Percentiles rank a stretch among this genome's conserved stretches.
These are phyloP conservation scores for Parathielavia hyrcaniae DNA, from an alignment of 495 filamentous ascomycete genomes.

Conservation along the genomic window DNA sequence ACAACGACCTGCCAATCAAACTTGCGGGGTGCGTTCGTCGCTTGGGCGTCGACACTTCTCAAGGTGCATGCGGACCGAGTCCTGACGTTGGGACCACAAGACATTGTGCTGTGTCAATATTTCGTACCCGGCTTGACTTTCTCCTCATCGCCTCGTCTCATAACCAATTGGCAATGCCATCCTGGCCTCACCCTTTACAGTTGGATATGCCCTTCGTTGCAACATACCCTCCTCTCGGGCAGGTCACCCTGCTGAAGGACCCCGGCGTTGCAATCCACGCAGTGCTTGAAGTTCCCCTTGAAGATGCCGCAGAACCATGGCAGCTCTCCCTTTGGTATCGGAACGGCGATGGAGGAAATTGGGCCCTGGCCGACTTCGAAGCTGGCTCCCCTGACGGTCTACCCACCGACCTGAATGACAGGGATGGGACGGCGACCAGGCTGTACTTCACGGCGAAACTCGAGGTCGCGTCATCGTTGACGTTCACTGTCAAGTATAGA, in stretches of 20 bases:
- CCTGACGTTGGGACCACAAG: background rate
- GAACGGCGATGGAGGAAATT: constrained; percentile 33
- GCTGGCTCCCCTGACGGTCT: constrained; percentile 35
- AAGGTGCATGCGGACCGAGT: background rate
- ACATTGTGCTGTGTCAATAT: background rate
- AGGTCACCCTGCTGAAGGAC: constrained; percentile 54
- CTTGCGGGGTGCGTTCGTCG: background rate
- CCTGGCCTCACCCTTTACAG: background rate
- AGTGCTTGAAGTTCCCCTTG: constrained; percentile 59
- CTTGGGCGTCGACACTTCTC: background rate
- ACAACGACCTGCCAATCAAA: constrained; percentile 14
- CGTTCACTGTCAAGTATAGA: constrained; percentile 75
- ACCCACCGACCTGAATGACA: constrained; percentile 35
- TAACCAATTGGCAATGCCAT: background rate
- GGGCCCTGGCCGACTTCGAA: constrained; percentile 44
- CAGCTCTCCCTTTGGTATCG: constrained; percentile 75
- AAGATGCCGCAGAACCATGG: constrained; percentile 54
- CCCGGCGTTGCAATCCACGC: constrained; percentile 56
- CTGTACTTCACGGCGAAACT: constrained; percentile 44
- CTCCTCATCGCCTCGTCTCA: background rate
- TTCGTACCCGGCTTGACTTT: background rate
- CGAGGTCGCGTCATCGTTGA: constrained; percentile 40
- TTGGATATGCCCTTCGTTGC: constrained; percentile 33
- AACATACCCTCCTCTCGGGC: constrained; percentile 61
- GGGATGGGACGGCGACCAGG: constrained; percentile 28